Percentiles rank a stretch among this genome's conserved stretches.
These are phyloP conservation scores for Lumnitzera littorea DNA, from an alignment of 345 rosid genomes.

Conservation along the genomic window DNA sequence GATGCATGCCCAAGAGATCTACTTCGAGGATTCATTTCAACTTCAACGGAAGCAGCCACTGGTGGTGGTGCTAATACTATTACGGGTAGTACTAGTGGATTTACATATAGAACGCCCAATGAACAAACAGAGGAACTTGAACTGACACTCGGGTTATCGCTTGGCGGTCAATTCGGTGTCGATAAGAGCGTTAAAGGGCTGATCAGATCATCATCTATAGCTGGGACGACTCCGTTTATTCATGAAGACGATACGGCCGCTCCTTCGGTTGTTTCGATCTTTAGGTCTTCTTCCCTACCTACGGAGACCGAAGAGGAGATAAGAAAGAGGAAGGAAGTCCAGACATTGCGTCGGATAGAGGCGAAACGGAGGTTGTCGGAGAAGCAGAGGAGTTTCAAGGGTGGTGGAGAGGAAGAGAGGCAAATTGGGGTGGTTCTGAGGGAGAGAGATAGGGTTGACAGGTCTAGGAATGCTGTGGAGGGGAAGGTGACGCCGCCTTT, in stretches of 20 bases:
- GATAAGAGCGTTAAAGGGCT: slow-evolving; percentile 47
- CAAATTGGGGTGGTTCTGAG: slow-evolving; percentile 23
- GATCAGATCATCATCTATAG: slow-evolving; percentile 56
- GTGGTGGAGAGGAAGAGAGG: background rate
- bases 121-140: slow-evolving; percentile 36
- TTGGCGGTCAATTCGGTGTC: slow-evolving; percentile 80
- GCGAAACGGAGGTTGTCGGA: slow-evolving; percentile 66
- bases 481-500: slow-evolving; percentile 21
- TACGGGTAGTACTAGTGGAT: background rate
- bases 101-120: background rate
- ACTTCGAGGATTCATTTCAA: slow-evolving; percentile 43
- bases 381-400: slow-evolving; percentile 47
- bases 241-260: slow-evolving; percentile 18
- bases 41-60: slow-evolving; percentile 8
- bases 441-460: slow-evolving; percentile 19
- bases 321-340: slow-evolving; percentile 76
- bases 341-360: slow-evolving; percentile 58
- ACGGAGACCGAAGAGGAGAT: slow-evolving; percentile 75
- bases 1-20: slow-evolving; percentile 66
- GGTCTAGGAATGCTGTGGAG: background rate
- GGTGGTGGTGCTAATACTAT: no score
- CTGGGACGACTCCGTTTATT: slow-evolving; percentile 30
- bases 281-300: slow-evolving; percentile 67
- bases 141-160: slow-evolving; percentile 67
- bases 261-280: slow-evolving; percentile 25